Evolutionary conservation across 2,329 filamentous ascomycete species (phyloP), one percentile per base, ranked within the genome.

Genomic region (Penicillium psychrosexuale): DNA sequence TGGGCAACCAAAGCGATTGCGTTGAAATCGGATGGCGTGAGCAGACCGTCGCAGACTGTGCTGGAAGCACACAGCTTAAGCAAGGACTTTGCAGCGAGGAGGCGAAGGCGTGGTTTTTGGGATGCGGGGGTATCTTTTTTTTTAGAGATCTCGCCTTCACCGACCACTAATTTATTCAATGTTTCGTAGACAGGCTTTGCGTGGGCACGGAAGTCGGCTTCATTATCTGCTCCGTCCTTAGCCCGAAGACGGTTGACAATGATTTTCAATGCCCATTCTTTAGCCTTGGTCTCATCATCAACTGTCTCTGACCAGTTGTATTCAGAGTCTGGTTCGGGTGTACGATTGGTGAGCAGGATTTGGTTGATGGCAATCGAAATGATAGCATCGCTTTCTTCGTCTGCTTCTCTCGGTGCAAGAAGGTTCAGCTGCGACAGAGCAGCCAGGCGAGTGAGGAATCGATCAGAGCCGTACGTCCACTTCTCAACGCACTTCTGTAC

Each of bases 231-330:
- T 22, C 83, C 78, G 34, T 82, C 80, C 62, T 86, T 70, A 71
- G 83, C 88, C 37, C 92, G 85, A 17, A 96, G 80, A 51, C 89
- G 85, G 71, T 97, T 97, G 56, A 94, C 90, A 27, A 97, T 79
- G 15, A 91, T 88, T 69, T 88, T 93, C 45, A 97, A 77, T 1
- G 92, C 89, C 78, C 91, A 86, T 53, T 86, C 84, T 73, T 97
- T 97, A 19, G 91, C 88, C 57, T 87, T 82, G 15, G 90, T 87
- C 67, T 96, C 91, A 49, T 93, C 85, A 60, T 96, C 89, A 60
- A 91, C 80, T 54, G 88, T 83, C 13, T 84, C 78, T 15, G 86
- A 84, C 88, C 90, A 93, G 5, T 80, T 79, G 15, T 83, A 83
- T 34, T 78, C 78, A 4, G 83, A 80, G n/a, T 85, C 66, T 15